Conservation (phyloP, 768 basidiomycete genomes). For the Boletus vermiculosoides region DNA sequence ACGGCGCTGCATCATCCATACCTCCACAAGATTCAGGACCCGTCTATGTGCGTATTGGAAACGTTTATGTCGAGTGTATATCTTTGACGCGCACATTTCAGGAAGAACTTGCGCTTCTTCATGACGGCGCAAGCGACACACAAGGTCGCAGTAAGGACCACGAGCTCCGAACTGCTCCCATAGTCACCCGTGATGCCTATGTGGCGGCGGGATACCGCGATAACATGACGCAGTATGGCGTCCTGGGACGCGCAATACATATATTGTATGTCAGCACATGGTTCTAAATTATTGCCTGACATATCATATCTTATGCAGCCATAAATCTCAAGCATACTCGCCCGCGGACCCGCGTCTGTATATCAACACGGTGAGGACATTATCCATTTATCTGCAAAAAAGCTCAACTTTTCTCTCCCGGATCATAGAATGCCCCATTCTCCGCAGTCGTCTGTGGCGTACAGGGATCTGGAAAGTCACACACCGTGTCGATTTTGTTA, state of each 20-base stretch:
- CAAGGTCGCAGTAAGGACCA: conserved; percentile 32
- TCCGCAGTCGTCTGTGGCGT: conserved; percentile 77
- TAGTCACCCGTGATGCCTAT: conserved; percentile 53
- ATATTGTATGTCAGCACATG: conserved; percentile 40
- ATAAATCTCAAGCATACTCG: conserved; percentile 28
- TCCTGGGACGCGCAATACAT: conserved; percentile 50
- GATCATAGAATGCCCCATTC: conserved; percentile 62
- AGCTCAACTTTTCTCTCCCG: background rate
- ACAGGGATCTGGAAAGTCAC: conserved; percentile 75
- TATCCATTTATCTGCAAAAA: background rate
- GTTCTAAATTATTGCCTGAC: background rate
- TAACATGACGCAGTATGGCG: conserved; percentile 56
- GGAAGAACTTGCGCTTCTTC: conserved; percentile 35
- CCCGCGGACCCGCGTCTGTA: conserved; percentile 56
- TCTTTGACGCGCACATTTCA: conserved; percentile 1
- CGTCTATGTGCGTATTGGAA: conserved; percentile 24
- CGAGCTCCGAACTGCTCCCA: conserved; percentile 44
- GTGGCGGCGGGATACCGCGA: conserved; percentile 33
- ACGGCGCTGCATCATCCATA: background rate
- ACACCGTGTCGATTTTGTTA: conserved; percentile 64
- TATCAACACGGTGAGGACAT: conserved; percentile 56
- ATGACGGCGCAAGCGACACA: conserved; percentile 19
- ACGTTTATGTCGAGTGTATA: background rate
- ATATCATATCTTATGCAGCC: conserved; percentile 24
- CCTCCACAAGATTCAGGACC: conserved; percentile 6